These are phyloP conservation scores for Mesotaenium endlicherianum DNA, from an alignment of 139 green algal genomes.

Conservation along the genomic window DNA sequence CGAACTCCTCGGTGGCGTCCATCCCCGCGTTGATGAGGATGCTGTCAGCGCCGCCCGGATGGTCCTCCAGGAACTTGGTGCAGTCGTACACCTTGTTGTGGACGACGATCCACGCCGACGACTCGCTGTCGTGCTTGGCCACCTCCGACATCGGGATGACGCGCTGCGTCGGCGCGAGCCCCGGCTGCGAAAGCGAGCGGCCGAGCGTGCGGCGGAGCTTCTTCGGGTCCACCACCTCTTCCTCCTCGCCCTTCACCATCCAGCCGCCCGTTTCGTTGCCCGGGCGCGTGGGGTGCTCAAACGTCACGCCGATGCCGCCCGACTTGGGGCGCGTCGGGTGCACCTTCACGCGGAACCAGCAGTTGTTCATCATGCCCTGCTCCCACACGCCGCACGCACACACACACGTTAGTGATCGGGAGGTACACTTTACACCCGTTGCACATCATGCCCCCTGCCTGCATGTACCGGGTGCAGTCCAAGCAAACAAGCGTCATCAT, in stretches of 20 bases:
- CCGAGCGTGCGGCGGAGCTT: background rate
- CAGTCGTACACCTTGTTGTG: slow-evolving; percentile 71
- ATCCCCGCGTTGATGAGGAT: slow-evolving; percentile 63
- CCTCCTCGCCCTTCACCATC: slow-evolving; percentile 54
- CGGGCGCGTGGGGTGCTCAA: slow-evolving; percentile 80
- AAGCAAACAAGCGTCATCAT: no score
- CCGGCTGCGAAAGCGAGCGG: background rate
- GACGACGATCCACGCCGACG: slow-evolving; percentile 89
- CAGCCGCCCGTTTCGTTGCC: slow-evolving; percentile 58
- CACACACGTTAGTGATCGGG: background rate
- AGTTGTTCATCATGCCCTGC: slow-evolving; percentile 98
- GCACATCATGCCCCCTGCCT: slow-evolving; percentile 98
- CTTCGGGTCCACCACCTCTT: background rate
- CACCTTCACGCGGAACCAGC: slow-evolving; percentile 69
- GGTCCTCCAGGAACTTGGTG: slow-evolving; percentile 58
- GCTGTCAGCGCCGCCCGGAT: slow-evolving; percentile 57
- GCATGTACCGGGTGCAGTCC: no score
- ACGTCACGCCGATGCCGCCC: slow-evolving; percentile 60
- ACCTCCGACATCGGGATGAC: slow-evolving; percentile 74
- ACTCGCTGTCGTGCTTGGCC: slow-evolving; percentile 67
- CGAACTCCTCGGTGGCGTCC: slow-evolving; percentile 63
- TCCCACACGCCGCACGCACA: background rate
- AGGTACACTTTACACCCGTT: no score
- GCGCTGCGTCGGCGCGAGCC: background rate
- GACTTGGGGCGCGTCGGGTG: slow-evolving; percentile 27